Evolutionary conservation across 1,139 yeast genomes (phyloP).

Genomic region (Yamadazyma songkhlaensis): DNA sequence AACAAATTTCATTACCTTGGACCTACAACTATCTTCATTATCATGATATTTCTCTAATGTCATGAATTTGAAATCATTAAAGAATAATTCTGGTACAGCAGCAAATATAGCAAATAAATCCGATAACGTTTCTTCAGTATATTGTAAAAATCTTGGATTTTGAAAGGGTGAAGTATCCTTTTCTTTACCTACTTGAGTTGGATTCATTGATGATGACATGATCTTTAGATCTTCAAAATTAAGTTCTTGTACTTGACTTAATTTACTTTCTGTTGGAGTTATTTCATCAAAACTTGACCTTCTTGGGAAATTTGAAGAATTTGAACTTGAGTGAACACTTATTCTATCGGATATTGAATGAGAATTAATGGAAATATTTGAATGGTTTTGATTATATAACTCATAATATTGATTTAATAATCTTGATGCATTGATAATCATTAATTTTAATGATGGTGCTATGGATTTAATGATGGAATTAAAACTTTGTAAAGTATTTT

Average conservation of each 20-base stretch:
- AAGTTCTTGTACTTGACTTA: conserved; percentile 4
- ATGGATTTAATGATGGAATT: conserved; percentile 22
- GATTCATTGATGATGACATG: conserved; percentile 7
- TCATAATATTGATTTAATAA: conserved; percentile 24
- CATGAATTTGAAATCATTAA: conserved; percentile 28
- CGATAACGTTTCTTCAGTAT: conserved; percentile 32
- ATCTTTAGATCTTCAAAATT: conserved; percentile 11
- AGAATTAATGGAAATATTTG: conserved; percentile 11
- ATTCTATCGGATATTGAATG: conserved; percentile 9
- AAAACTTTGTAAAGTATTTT: conserved; percentile 23
- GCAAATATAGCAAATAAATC: conserved; percentile 36
- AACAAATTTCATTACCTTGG: conserved; percentile 21
- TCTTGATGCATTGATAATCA: conserved; percentile 31
- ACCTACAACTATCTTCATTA: conserved; percentile 12
- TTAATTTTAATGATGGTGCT: conserved; percentile 22
- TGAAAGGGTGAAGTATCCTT: conserved; percentile 1
- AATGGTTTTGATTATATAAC: conserved; percentile 7
- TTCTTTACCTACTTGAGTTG: not conserved
- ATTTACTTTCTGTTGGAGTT: conserved; percentile 7
- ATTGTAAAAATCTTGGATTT: conserved; percentile 2
- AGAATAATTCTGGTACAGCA: conserved; percentile 34
- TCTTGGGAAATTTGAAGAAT: conserved; percentile 2
- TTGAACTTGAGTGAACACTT: conserved; percentile 9
- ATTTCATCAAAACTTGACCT: conserved; percentile 7
- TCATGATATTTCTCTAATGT: conserved; percentile 14